A percentile compares a stretch with the other conserved stretches of the same genome.
Evolutionary conservation across 768 basidiomycete genomes (phyloP).

Genomic region (Suillus hirtellus): DNA sequence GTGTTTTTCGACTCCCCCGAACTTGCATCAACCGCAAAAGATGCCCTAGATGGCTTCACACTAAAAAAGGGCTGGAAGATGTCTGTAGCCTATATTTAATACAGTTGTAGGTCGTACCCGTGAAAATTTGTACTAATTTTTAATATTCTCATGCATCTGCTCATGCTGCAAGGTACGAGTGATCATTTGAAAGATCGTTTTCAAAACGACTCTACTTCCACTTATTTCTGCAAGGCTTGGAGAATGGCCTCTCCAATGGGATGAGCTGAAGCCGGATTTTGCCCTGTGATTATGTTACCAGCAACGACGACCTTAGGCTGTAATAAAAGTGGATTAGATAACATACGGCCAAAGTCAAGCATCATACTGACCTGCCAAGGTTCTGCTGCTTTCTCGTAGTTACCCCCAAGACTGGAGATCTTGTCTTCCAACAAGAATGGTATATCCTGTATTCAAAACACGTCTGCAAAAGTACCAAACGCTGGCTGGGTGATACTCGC

Average conservation of each 20-base stretch:
- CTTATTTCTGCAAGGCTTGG: conserved; percentile 41
- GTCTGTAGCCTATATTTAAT: conserved; percentile 68
- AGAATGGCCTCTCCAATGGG: conserved; percentile 57
- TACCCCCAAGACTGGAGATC: conserved; percentile 64
- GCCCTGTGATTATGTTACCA: conserved; percentile 66
- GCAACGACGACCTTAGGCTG: conserved; percentile 53
- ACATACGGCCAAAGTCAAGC: not conserved
- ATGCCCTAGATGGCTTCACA: conserved; percentile 81
- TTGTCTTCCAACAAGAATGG: conserved; percentile 75
- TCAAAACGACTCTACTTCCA: not conserved
- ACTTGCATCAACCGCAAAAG: conserved; percentile 75
- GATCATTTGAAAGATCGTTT: not conserved
- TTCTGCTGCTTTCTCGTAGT: conserved; percentile 56
- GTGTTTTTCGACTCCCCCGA: conserved; percentile 76
- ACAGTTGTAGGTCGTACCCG: conserved; percentile 8
- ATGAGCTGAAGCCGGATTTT: conserved; percentile 70
- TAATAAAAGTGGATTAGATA: not conserved
- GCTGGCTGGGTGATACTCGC: conserved; percentile 28
- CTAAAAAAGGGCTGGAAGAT: conserved; percentile 87
- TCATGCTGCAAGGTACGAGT: not conserved
- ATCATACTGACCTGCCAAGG: conserved; percentile 54
- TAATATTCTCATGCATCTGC: not conserved
- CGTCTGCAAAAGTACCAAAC: not conserved
- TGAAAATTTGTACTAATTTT: conserved; percentile 16
- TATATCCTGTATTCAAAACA: conserved; percentile 39